Percentiles rank a stretch among this genome's conserved stretches.
Evolutionary conservation across 2,329 filamentous ascomycete genomes (phyloP).

Genomic region (Aspergillus nomiae): DNA sequence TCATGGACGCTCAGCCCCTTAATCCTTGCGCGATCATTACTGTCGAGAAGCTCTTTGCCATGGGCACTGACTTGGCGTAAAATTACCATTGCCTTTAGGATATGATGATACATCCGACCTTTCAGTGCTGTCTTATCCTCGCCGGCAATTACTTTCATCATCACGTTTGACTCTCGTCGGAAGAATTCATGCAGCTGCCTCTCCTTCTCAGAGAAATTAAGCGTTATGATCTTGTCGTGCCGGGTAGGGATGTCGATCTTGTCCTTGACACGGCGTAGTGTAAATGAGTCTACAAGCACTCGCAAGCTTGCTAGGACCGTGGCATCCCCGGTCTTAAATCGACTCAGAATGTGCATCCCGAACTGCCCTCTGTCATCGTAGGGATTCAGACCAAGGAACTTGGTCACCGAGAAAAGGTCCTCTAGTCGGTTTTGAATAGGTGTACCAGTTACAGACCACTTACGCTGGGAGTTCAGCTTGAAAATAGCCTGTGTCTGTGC

Average conservation of each 20-base stretch:
- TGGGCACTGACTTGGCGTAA: conserved; percentile 90
- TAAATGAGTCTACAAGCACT: conserved; percentile 91
- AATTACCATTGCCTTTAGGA: conserved; percentile 86
- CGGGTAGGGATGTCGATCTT: conserved; percentile 80
- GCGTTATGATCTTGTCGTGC: conserved; percentile 69
- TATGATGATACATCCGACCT: conserved; percentile 89
- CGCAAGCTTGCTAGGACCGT: conserved; percentile 79
- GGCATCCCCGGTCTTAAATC: conserved; percentile 84
- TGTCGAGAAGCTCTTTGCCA: conserved; percentile 84
- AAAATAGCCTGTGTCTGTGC: conserved; percentile 84
- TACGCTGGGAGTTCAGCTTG: conserved; percentile 73
- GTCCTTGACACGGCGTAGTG: conserved; percentile 86
- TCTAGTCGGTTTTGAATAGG: conserved; percentile 93
- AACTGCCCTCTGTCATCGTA: conserved; percentile 81
- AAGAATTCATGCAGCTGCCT: conserved; percentile 80
- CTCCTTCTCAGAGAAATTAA: conserved; percentile 78
- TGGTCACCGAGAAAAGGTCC: conserved; percentile 82
- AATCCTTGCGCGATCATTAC: conserved; percentile 77
- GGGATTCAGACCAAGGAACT: conserved; percentile 80
- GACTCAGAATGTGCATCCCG: conserved; percentile 74
- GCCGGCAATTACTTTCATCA: conserved; percentile 73
- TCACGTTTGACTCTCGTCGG: conserved; percentile 74
- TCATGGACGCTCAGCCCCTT: conserved; percentile 81
- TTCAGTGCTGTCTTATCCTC: conserved; percentile 68
- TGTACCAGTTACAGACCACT: conserved; percentile 97